Conservation (phyloP, 176 grass and related monocot genomes). For the Carex parvula region DNA sequence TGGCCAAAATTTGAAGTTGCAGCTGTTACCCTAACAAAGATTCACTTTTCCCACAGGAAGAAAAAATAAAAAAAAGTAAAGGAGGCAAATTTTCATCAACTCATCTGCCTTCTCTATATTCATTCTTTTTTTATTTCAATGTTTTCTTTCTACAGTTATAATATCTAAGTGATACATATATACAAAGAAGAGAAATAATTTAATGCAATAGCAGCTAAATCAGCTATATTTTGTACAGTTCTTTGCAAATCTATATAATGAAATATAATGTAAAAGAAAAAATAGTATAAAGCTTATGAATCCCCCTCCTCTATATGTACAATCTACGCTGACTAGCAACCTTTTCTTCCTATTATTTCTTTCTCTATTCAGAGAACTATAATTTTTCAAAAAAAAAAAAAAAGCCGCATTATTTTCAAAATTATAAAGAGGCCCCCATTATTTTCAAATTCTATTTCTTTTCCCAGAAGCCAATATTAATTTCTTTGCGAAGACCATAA, state of each 20-base stretch:
- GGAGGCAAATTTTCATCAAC: background rate
- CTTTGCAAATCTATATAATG: conserved; percentile 8
- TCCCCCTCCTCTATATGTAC: background rate
- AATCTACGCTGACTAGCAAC: conserved; percentile 3
- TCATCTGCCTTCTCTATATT: background rate
- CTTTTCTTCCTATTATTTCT: background rate
- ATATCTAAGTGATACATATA: background rate
- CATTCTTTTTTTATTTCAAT: background rate
- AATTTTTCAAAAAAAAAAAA: background rate
- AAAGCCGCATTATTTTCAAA: background rate
- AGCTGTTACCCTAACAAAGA: background rate
- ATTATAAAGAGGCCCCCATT: background rate
- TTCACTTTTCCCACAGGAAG: background rate
- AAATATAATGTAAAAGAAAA: conserved; percentile 14
- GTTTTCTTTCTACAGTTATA: background rate
- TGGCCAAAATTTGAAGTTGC: background rate
- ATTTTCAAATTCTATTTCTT: background rate
- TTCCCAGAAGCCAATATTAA: background rate
- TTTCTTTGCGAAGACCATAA: background rate
- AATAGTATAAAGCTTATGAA: background rate
- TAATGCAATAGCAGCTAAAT: background rate
- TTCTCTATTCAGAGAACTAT: background rate
- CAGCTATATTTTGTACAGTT: background rate
- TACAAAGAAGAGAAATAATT: background rate
- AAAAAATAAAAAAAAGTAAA: background rate